Evolutionary conservation across 2,329 filamentous ascomycete genomes (phyloP).

Genomic region (Xylaria sp.): DNA sequence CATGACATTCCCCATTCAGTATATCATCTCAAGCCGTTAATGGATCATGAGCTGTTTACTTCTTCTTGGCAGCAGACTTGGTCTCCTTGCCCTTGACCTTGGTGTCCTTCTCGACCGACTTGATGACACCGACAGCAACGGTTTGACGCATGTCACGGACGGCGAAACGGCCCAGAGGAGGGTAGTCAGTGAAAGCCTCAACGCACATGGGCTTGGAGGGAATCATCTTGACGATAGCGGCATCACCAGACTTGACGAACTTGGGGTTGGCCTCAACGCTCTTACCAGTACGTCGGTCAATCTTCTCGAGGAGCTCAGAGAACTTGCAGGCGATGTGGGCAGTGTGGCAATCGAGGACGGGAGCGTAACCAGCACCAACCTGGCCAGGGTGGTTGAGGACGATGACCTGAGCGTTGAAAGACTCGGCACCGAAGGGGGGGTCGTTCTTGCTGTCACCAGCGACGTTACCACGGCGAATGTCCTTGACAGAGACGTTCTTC

Average conservation of each 20-base stretch:
- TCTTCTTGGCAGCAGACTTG: slow-evolving; percentile 78
- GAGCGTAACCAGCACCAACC: slow-evolving; percentile 98
- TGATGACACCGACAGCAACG: slow-evolving; percentile 95
- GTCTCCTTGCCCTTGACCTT: slow-evolving; percentile 71
- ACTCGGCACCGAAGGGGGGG: slow-evolving; percentile 86
- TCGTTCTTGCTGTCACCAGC: slow-evolving; percentile 99
- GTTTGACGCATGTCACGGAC: slow-evolving; percentile 98
- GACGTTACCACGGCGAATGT: slow-evolving; percentile 99
- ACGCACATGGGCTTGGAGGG: slow-evolving; percentile 99
- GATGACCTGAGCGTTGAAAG: slow-evolving; percentile 99
- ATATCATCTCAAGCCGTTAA: slow-evolving; percentile 33
- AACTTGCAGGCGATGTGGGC: slow-evolving; percentile 99
- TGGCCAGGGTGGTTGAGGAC: slow-evolving; percentile 99
- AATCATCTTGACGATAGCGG: slow-evolving; percentile 99
- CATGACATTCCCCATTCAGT: slow-evolving; percentile 40
- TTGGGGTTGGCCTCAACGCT: slow-evolving; percentile 90
- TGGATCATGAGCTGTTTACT: slow-evolving; percentile 63
- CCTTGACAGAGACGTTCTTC: slow-evolving; percentile 99
- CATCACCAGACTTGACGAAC: slow-evolving; percentile 99
- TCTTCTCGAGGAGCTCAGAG: slow-evolving; percentile 99
- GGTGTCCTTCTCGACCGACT: slow-evolving; percentile 77
- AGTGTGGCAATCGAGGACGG: slow-evolving; percentile 99
- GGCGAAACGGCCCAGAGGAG: slow-evolving; percentile 99
- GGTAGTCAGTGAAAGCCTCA: slow-evolving; percentile 99
- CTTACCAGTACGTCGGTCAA: slow-evolving; percentile 99